Conservation (phyloP, 768 basidiomycete species). For the Phaeolepiota aurea region DNA sequence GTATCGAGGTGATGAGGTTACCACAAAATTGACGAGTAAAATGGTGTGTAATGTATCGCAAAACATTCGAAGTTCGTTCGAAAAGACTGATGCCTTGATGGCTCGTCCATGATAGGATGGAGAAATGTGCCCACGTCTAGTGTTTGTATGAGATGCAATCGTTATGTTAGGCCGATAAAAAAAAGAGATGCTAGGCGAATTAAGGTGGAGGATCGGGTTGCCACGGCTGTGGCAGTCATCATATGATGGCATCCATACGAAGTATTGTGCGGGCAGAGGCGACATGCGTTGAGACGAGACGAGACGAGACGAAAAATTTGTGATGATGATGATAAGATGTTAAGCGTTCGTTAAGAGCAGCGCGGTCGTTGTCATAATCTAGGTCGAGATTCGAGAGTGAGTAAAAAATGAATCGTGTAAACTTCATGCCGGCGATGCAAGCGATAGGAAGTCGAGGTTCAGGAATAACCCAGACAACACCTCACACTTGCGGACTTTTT, state of each 20-base stretch:
- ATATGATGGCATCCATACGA: not conserved
- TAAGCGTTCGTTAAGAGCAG: slow-evolving; percentile 47
- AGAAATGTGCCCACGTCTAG: slow-evolving; percentile 7
- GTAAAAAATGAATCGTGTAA: slow-evolving; percentile 7
- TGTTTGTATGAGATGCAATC: slow-evolving; percentile 6
- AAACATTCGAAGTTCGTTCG: slow-evolving; percentile 1
- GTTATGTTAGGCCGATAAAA: slow-evolving; percentile 5
- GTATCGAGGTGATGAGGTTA: slow-evolving; percentile 8
- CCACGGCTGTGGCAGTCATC: not conserved
- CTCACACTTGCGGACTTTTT: too few species aligned
- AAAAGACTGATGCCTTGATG: slow-evolving; percentile 4
- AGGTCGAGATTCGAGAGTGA: slow-evolving; percentile 27
- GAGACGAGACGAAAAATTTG: slow-evolving; percentile 37
- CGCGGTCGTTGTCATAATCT: slow-evolving; percentile 24
- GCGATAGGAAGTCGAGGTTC: too few species aligned
- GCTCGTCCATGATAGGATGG: slow-evolving; percentile 4
- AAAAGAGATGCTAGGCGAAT: slow-evolving; percentile 32
- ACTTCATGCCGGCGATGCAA: too few species aligned
- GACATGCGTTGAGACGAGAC: slow-evolving; percentile 18
- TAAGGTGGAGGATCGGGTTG: not conserved
- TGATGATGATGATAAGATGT: slow-evolving; percentile 8
- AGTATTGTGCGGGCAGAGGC: not conserved
- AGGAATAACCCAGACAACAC: too few species aligned
- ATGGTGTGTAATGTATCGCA: slow-evolving; percentile 9
- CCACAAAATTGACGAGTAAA: slow-evolving; percentile 7